Evolutionary conservation across 305 asterid species (phyloP), one percentile per base, ranked within the genome.

Genomic region (Petunia hybrid): DNA sequence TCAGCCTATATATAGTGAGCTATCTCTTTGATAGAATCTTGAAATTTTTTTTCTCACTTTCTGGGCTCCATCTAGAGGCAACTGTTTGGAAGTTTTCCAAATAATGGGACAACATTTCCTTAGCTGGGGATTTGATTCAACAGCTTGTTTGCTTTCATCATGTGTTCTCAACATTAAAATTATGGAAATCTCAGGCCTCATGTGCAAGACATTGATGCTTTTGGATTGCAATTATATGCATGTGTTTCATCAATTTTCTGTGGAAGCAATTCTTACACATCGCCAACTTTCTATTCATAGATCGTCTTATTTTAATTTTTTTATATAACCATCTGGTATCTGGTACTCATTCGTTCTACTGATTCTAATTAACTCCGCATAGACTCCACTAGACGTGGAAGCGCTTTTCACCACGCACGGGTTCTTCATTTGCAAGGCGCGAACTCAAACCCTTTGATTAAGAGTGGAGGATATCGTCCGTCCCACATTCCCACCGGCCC

Each of bases 121-220:
- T 76, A 79, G 88, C 86, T 83, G 83, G 84, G 87, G 78, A 81
- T 82, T 86, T 79, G 83, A 80, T 84, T 84, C 46, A 75, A 74
- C 78, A 68, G 7, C 59, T 78, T 63, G 53, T 77, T 82, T 80
- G 80, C 80, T 75, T 84, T 77, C 77, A 55, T 79, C 67, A 68
- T 79, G 83, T 81, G 82, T 68, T 79, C 31, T 77, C 68, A 67
- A n/a, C 55, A 70, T 70, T 13, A 16, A 9, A 41, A 10, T 41
- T 73, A 51, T 48, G 31, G 62, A 43, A 74, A 51, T 74, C 60
- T 16, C 31, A 10, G 10, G 43, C 35, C 10, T 53, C 14, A 22
- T 74, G 79, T 74, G 79, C 39, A 53, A 5, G 64, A 36, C 40
- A 42, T 14, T 45, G 61, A 71, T 22, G 5, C 43, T 7, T 71